phyloP scores from a whole-genome alignment of 2,329 filamentous ascomycete species.

The Cercospora sp. region DNA sequence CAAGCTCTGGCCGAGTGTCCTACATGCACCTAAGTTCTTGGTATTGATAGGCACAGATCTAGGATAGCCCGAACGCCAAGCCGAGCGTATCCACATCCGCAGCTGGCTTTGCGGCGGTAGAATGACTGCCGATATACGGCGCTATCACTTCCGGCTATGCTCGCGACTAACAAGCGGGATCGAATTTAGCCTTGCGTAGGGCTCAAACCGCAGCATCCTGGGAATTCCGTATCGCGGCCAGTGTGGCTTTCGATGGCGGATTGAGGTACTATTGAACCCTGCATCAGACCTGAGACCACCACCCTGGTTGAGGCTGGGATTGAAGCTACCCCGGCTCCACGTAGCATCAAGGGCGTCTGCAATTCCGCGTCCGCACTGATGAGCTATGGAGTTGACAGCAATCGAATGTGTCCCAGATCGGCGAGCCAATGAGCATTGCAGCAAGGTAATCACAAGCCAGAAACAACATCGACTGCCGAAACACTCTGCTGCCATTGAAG shows the following conservation, averaged over 20 bases:
- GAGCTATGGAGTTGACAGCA: not conserved
- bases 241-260: not conserved
- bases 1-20: conserved; percentile 4
- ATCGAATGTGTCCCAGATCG: not conserved
- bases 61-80: not conserved
- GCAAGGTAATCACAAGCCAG: not conserved
- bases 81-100: not conserved
- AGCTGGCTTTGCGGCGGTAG: not conserved
- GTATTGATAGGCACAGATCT: not conserved
- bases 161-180: not conserved
- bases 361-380: not conserved
- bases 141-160: not conserved
- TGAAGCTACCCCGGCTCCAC: not conserved
- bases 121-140: not conserved
- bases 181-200: not conserved
- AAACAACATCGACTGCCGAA: not conserved
- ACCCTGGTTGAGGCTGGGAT: not conserved
- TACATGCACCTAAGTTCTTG: not conserved
- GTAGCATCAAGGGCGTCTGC: not conserved
- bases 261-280: not conserved
- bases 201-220: not conserved
- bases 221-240: not conserved
- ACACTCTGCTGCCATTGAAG: not conserved
- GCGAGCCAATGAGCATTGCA: not conserved
- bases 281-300: not conserved